Evolutionary conservation across 352 stramenopile species (phyloP).

Genomic region (Globisporangium lucens): DNA sequence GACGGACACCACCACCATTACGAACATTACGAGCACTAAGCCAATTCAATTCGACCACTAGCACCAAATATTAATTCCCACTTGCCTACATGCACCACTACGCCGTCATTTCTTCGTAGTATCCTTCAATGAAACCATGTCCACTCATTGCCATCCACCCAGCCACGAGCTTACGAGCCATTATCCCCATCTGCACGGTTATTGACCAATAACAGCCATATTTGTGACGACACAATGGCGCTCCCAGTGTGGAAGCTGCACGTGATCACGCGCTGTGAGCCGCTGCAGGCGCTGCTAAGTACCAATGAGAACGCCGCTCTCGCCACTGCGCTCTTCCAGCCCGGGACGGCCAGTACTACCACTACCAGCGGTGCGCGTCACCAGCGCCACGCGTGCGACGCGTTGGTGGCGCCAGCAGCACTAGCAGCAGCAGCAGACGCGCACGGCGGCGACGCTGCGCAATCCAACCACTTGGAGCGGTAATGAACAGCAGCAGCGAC

Average conservation of each 20-base stretch:
- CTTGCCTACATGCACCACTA: not conserved
- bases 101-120: not conserved
- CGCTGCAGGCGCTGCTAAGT: constrained; percentile 36
- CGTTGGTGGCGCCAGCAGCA: not conserved
- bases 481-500: constrained; percentile 11
- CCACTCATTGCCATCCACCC: not conserved
- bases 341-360: not conserved
- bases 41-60: not conserved
- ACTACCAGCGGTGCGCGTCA: not conserved
- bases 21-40: not conserved
- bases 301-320: constrained; percentile 14
- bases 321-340: constrained; percentile 20
- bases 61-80: not conserved
- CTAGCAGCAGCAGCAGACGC: not conserved
- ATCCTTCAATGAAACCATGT: not conserved
- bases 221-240: not conserved
- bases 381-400: not conserved
- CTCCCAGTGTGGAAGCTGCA: constrained; percentile 33
- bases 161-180: not conserved
- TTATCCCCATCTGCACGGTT: not conserved
- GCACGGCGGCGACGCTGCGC: not conserved
- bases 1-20: not conserved
- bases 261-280: constrained; percentile 35
- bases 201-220: not conserved
- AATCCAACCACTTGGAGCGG: constrained; percentile 44